These are phyloP conservation scores for Mycena vulgaris DNA, from an alignment of 768 basidiomycete genomes.

Conservation along the genomic window DNA sequence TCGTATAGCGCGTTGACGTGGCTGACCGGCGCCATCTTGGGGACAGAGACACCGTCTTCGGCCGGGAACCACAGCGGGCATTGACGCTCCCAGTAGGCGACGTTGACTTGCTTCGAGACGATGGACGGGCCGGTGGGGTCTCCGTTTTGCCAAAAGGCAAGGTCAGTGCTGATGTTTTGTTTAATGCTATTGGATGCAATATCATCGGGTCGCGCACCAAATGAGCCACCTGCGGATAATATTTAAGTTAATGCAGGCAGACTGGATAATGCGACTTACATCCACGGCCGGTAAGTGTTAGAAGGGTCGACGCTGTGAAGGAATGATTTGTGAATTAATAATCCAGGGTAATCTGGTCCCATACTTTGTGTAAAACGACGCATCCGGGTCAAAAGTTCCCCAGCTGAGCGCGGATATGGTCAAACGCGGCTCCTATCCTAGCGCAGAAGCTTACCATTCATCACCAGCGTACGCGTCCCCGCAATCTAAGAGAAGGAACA, in stretches of 20 bases:
- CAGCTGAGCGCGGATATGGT: conserved; percentile 3
- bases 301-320: conserved; percentile 14
- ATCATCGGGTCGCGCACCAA: conserved; percentile 12
- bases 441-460: conserved; percentile 16
- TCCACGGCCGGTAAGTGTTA: conserved; percentile 36
- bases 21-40: conserved; percentile 16
- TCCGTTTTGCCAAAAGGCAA: conserved; percentile 35
- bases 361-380: conserved; percentile 22
- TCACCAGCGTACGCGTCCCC: conserved; percentile 23
- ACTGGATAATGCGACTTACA: conserved; percentile 3
- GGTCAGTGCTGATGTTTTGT: conserved; percentile 11
- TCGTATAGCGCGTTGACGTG: conserved; percentile 19
- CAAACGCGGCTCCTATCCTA: not conserved
- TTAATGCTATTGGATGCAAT: not conserved
- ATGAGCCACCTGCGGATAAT: conserved; percentile 30
- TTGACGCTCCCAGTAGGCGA: conserved; percentile 35
- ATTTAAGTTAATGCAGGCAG: not conserved
- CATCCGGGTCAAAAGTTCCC: conserved; percentile 32
- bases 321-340: not conserved
- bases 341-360: not conserved
- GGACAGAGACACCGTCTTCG: conserved; percentile 29
- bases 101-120: conserved; percentile 27
- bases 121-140: conserved; percentile 28
- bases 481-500: not conserved
- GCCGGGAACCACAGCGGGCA: conserved; percentile 34